Evolutionary conservation across 176 grass and related monocot species (phyloP).

Genomic region (Musa acuminata): DNA sequence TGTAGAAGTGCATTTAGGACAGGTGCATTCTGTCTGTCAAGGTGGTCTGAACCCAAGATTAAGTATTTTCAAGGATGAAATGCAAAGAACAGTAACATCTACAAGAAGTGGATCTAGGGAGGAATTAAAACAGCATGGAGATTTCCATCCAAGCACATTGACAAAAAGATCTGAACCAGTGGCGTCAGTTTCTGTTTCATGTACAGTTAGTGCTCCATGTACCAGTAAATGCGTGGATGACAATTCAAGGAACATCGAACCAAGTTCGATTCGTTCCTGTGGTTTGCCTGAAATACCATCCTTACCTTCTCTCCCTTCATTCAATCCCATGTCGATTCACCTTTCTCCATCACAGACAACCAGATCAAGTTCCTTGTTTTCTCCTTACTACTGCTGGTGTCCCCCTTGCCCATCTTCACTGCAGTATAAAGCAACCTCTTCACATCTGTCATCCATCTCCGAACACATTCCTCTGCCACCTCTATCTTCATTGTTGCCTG

Average conservation of each 20-base stretch:
- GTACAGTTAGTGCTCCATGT: background rate
- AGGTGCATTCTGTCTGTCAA: slow-evolving; percentile 35
- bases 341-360: slow-evolving; percentile 25
- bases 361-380: slow-evolving; percentile 32
- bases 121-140: slow-evolving; percentile 34
- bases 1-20: slow-evolving; percentile 25
- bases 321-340: slow-evolving; percentile 44
- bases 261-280: slow-evolving; percentile 22
- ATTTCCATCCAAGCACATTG: slow-evolving; percentile 23
- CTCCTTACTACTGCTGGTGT: slow-evolving; percentile 95
- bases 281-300: slow-evolving; percentile 33
- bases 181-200: slow-evolving; percentile 15
- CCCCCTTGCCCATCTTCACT: slow-evolving; percentile 65
- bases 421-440: slow-evolving; percentile 36
- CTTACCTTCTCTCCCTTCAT: slow-evolving; percentile 36
- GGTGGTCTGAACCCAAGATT: slow-evolving; percentile 54
- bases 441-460: slow-evolving; percentile 27
- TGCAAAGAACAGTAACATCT: slow-evolving; percentile 28
- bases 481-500: slow-evolving; percentile 45
- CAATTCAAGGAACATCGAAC: slow-evolving; percentile 20
- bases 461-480: slow-evolving; percentile 31
- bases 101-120: slow-evolving; percentile 36
- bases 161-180: slow-evolving; percentile 13
- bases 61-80: slow-evolving; percentile 67
- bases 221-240: slow-evolving; percentile 15